Base-by-base conservation (phyloP, 2,329 filamentous ascomycete genomes). In the Penicillium nordicum region DNA sequence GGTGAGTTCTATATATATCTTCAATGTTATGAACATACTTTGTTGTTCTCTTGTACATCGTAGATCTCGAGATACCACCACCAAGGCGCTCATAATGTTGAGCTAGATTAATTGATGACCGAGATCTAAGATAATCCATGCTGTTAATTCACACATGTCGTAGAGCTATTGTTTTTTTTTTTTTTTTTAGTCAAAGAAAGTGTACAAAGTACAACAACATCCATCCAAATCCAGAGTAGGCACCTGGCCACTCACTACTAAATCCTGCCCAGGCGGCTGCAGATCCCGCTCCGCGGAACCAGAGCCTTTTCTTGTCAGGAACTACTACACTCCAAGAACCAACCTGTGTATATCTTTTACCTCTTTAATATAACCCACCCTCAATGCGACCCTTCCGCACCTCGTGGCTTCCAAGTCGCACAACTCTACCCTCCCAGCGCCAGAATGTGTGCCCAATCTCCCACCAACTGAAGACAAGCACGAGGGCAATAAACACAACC, bases 201-300 rank as follows among this genome's bases (percentile, higher is more conserved):
- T 14, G 1, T 5, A 9, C 9, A 1, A 18, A 38, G 2, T 27
- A 11, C 3, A 21, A 11, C 3, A 21, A 18, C 12, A 11, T n/a
- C n/a, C 8, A 14, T 32, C 3, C 36, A 23, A n/a, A 18, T 42
- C 11, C n/a, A 21, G 37, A 34, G 30, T 9, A 43, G 23, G 25
- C 9, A 43, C n/a, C n/a, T 27, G 14, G n/a, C 7, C 11, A 45
- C 43, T 32, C 10, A 30, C 11, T 38, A 30, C 11, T 38, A 45
- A 44, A 9, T 37, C 46, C 18, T 38, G 41, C 53, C 53, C 41
- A 52, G 48, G 48, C 53, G 60, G 63, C 52, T 47, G 58, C 57
- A 57, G 55, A 60, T 59, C 50, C 63, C 58, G 62, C 55, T 57
- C 60, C 43, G 57, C 52, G 51, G 50, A 55, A 37, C 57, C 14